Evolutionary conservation across 306 rosid species (phyloP), one percentile per base, ranked within the genome.

Genomic region (Dalbergia cultrata): DNA sequence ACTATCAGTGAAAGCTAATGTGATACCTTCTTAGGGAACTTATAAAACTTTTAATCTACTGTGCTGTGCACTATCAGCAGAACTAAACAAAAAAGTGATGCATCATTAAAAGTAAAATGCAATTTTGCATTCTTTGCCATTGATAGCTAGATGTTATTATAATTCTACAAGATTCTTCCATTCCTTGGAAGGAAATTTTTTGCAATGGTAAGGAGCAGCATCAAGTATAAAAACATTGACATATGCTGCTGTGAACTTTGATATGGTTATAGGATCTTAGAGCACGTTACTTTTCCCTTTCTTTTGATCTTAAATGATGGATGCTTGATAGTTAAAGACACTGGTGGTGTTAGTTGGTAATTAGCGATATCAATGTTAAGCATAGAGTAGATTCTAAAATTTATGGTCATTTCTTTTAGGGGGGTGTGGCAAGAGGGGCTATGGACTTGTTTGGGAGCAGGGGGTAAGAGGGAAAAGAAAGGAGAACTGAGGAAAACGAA

Each of bases 361-460:
- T 19, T 14, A 54, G 41, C 6, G 5, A 37, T 37, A 37, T 5
- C 13, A 19, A 52, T 65, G 53, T 18, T 76, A 13, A 31, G 56
- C 56, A 43, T 81, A 64, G 35, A 74, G 22, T 60, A 75, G 13
- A 52, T 68, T 61, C 26, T 62, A 21, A 70, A 59, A 67, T 26
- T 56, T 26, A 45, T 16, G 57, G 71, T 21, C 44, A 52, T 44
- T 35, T 49, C 22, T 59, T n/a, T 47, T 49, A 22, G 35, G 60
- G 60, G 19, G 33, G 16, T 43, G 12, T 10, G 8, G 49, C 49
- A 8, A 22, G 53, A 21, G 57, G 56, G 31, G 21, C 34, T 61
- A 37, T 49, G 0, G 18, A 22, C 34, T 39, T 59, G 47, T 60
- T 75, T 45, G 78, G 70, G 17, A 34, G 31, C 31, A 35, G 47